These are phyloP conservation scores for Pythium dissotocum DNA, from an alignment of 352 stramenopile species.

Conservation along the genomic window DNA sequence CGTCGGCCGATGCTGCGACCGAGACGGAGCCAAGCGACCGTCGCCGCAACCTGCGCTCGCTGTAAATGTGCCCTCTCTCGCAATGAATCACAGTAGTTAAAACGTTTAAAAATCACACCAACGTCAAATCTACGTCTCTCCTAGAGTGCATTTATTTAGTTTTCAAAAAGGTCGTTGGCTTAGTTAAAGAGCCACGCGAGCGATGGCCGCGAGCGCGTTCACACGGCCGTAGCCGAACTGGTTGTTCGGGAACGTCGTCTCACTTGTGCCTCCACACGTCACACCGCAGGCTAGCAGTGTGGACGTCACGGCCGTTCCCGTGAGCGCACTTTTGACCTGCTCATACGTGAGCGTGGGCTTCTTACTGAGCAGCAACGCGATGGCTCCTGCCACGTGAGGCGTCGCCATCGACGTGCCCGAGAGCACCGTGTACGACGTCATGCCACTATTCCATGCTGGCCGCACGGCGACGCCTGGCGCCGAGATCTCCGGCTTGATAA, in stretches of 20 bases:
- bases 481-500: slow-evolving; percentile 23
- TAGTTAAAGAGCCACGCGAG: too few species aligned
- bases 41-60: slow-evolving; percentile 19
- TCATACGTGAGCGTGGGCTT: slow-evolving; percentile 14
- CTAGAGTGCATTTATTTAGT: too few species aligned
- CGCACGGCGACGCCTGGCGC: slow-evolving; percentile 9
- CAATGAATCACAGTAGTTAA: too few species aligned
- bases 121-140: too few species aligned
- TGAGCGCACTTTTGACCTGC: neutral
- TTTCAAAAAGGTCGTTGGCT: too few species aligned
- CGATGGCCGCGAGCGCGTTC: too few species aligned
- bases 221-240: too few species aligned
- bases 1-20: neutral
- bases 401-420: slow-evolving; percentile 24
- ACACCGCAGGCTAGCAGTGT: neutral
- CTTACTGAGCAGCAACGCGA: slow-evolving; percentile 13
- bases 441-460: slow-evolving; percentile 5
- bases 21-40: neutral
- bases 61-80: slow-evolving; percentile 10
- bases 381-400: slow-evolving; percentile 17
- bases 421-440: slow-evolving; percentile 2
- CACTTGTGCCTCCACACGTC: too few species aligned
- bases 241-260: slow-evolving; percentile 5
- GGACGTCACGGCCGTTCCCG: neutral
- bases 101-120: too few species aligned